Base-by-base conservation (phyloP, 1,139 yeast species). In the Blastobotrys apis region DNA sequence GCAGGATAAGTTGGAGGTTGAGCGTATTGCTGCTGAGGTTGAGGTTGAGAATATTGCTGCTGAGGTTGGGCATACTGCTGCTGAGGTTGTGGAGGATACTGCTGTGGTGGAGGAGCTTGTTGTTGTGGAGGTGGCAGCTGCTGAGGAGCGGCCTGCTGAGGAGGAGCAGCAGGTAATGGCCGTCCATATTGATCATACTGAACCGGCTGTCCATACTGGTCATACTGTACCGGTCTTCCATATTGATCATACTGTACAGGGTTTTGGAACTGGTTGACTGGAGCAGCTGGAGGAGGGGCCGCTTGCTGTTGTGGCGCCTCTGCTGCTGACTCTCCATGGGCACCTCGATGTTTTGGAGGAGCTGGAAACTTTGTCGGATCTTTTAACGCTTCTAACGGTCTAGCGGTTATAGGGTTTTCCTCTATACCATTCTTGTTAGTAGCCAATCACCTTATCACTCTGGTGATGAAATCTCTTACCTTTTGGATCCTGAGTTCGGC, bases 281-380 rank as follows among this genome's bases (percentile, higher is more conserved):
- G 47, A 13, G 38, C 40, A n/a, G 31, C 46, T n/a, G 37, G 44
- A 17, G 56, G 52, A 16, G 49, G 53, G 38, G 41, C 44, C 39
- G 47, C 38, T 31, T 19, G 48, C 29, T 34, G 45, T 40, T 30
- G 47, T n/a, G n/a, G n/a, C 30, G 20, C 35, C 25, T 44, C 21
- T 38, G 41, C 66, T 34, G 44, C 50, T 40, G 69, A 68, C 5
- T 66, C 71, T 3, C 73, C 69, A 42, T 59, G 58, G 29, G 55
- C 56, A 6, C 56, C 51, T 47, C 68, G 43, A 43, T 62, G 60
- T 68, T 67, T 53, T 0, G 83, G 84, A 1, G 83, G 84, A 1
- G 81, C 73, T 10, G 82, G 80, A 47, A 77, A 70, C 10, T 63
- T 47, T 3, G 57, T 53, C 6, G 78, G 73, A 50, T 73, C 73